Evolutionary conservation across 306 rosid species (phyloP), one percentile per base, ranked within the genome.

Genomic region (Chamaecrista fasciculata): DNA sequence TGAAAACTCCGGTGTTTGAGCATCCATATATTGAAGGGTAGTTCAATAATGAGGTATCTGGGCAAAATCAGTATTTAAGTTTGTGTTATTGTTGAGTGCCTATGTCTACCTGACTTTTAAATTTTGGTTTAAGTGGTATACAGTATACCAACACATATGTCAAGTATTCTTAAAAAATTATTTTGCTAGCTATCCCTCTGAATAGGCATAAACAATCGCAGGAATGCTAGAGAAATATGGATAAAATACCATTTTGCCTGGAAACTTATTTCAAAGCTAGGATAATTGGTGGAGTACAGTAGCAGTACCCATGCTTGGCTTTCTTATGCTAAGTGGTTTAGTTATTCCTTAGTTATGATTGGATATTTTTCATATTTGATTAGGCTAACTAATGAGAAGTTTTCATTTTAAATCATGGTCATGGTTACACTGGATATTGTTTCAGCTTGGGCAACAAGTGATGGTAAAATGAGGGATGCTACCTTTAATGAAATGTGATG

Each of bases 31-130:
- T 2, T 12, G 37, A 15, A 40, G 37, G 37, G 21, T 61, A 42
- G 49, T 44, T 52, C 25, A 73, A 12, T 53, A 28, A 31, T 51
- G 52, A 26, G 50, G 25, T 61, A 67, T 58, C 18, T 37, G 69
- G 19, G 11, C 5, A 5, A 47, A 31, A 15, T 10, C 33, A 29
- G 62, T 50, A 70, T 60, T 66, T 66, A 2, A 31, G 40, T 4
- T 57, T 47, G 4, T 46, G 64, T 4, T 46, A 64, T 6, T 12
- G 20, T 3, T 29, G 10, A 56, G 26, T 34, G 46, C 25, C 31
- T 37, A 42, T 37, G 53, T 11, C 4, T 0, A 36, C 18, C 16
- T n/a, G n/a, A 9, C 46, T n/a, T 14, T 5, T 37, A 62, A 40
- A 8, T 71, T 49, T 62, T 60, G 10, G 12, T 6, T 6, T 50